phyloP scores from a whole-genome alignment of 2,329 filamentous ascomycete genomes.

The Dothidotthia symphoricarpi region DNA sequence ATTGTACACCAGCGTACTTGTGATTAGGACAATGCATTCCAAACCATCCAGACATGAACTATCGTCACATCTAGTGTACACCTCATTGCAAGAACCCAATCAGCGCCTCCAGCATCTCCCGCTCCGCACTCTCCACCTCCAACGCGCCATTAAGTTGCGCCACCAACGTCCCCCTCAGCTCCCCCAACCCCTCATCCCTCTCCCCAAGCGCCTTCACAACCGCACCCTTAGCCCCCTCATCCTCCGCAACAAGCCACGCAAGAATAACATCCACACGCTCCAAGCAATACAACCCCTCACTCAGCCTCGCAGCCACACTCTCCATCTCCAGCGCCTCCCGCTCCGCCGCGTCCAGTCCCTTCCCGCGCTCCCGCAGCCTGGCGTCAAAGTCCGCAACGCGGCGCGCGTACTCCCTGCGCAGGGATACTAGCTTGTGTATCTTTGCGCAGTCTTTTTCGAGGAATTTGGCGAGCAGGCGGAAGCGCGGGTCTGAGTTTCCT shows the following conservation, averaged over 20 bases:
- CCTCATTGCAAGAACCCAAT: constrained; percentile 30
- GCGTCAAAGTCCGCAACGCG: constrained; percentile 63
- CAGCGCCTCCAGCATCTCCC: constrained; percentile 66
- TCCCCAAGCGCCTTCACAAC: constrained; percentile 66
- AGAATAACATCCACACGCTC: constrained; percentile 82
- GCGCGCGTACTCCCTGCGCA: constrained; percentile 69
- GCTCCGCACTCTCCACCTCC: constrained; percentile 53
- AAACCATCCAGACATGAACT: too few relatives aligned
- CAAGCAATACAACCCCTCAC: constrained; percentile 79
- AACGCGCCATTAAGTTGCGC: constrained; percentile 62
- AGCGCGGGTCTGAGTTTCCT: constrained; percentile 71
- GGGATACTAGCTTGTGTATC: constrained; percentile 65
- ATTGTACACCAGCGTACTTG: too few relatives aligned
- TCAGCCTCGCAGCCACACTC: constrained; percentile 72
- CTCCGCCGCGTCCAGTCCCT: constrained; percentile 56
- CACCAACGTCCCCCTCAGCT: constrained; percentile 67
- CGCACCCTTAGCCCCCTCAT: constrained; percentile 67
- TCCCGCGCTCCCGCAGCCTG: constrained; percentile 60
- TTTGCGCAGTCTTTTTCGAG: constrained; percentile 94
- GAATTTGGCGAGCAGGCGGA: constrained; percentile 87
- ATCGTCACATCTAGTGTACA: too few relatives aligned
- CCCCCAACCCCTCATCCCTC: constrained; percentile 62
- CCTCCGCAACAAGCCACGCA: constrained; percentile 90
- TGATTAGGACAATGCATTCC: too few relatives aligned
- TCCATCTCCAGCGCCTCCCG: constrained; percentile 63